These are phyloP conservation scores for Termitomyces eurrhizus DNA, from an alignment of 768 basidiomycete species.

Conservation along the genomic window DNA sequence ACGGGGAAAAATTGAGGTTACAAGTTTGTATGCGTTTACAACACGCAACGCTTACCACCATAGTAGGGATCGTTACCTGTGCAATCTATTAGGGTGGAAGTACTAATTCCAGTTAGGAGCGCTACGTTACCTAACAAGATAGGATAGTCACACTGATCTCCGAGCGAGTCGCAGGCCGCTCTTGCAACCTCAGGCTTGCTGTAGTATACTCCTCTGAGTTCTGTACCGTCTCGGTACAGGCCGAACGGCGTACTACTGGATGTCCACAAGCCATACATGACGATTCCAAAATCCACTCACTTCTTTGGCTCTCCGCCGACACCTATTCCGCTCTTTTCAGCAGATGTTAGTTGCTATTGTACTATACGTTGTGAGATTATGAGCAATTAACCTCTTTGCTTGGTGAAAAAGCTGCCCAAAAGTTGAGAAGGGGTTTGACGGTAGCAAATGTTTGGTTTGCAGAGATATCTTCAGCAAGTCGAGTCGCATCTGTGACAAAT, in stretches of 20 bases:
- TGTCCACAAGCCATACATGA: not conserved
- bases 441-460: conserved; percentile 74
- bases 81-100: not conserved
- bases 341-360: not conserved
- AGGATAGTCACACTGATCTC: conserved; percentile 67
- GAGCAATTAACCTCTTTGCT: conserved; percentile 55
- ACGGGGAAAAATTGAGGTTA: not conserved
- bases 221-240: conserved; percentile 74
- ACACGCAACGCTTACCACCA: conserved; percentile 47
- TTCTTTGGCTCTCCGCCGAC: conserved; percentile 64
- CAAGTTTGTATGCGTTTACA: not conserved
- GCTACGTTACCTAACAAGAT: conserved; percentile 58
- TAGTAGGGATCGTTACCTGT: conserved; percentile 76
- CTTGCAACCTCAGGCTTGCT: conserved; percentile 61
- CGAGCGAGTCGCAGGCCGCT: conserved; percentile 64
- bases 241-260: conserved; percentile 65
- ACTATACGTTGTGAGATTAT: not conserved
- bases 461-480: conserved; percentile 67
- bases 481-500: conserved; percentile 61
- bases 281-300: conserved; percentile 30
- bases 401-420: conserved; percentile 77
- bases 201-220: conserved; percentile 71
- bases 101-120: too few relatives aligned
- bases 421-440: conserved; percentile 72
- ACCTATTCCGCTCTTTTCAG: conserved; percentile 64